A percentile compares a stretch with the other conserved stretches of the same genome.
Conservation (phyloP, 2,329 filamentous ascomycete genomes). For the Grosmannia serpens region DNA sequence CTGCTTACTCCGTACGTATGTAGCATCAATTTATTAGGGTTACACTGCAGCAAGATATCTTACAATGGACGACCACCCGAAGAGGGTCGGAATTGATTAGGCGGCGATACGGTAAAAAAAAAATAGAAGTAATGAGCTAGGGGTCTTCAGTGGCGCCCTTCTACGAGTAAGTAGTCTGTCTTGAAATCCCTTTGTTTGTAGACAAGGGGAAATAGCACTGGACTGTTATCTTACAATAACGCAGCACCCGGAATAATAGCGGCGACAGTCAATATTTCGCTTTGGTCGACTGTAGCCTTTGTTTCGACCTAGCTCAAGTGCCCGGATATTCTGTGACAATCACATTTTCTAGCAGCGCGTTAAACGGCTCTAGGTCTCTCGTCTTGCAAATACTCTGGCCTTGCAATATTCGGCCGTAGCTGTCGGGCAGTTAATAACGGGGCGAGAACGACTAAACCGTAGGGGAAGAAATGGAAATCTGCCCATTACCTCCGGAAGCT, state of each 20-base stretch:
- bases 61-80: no score
- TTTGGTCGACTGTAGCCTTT: not conserved
- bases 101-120: no score
- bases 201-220: no score
- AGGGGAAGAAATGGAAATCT: not conserved
- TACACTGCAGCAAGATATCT: not conserved
- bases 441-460: not conserved
- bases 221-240: no score
- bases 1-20: no score
- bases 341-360: not conserved
- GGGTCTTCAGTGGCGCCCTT: no score
- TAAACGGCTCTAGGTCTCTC: no score
- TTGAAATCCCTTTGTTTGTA: no score
- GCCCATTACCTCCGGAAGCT: not conserved
- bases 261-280: no score
- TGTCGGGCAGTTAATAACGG: not conserved
- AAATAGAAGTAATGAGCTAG: no score
- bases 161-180: no score
- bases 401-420: not conserved
- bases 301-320: not conserved
- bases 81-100: no score
- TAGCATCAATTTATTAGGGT: not conserved
- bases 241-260: not conserved
- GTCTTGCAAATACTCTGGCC: not conserved
- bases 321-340: not conserved